Evolutionary conservation across 2,329 filamentous ascomycete genomes (phyloP), one percentile per base, ranked within the genome.

Genomic region (Sporothrix humicola): DNA sequence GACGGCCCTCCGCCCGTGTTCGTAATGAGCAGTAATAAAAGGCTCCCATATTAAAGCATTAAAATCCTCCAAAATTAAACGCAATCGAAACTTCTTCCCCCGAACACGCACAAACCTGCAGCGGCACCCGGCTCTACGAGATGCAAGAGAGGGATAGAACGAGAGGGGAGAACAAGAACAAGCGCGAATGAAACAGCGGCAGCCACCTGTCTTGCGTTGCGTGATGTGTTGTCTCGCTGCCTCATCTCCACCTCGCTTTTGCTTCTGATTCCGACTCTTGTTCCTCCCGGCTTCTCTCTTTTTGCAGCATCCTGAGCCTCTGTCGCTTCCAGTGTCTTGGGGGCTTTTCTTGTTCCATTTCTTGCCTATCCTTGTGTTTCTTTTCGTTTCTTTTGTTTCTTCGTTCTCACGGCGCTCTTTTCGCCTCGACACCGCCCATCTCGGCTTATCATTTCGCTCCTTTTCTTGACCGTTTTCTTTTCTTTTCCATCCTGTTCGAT

Each of bases 221-320:
- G 65, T 74, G 58, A 72, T 71, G 73, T 58, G 72, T 69, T 69
- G 63, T 73, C 72, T 73, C 69, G 56, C 72, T 20, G 65, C 68
- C 42, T 54, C 61, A 66, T 70, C 68, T 63, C 66, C 72, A 23
- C 58, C 61, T 50, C 17, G 37, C 54, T 58, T 61, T 58, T 68
- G 31, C 54, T 15, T 74, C 48, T 52, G 42, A 4, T 20, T 66
- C 23, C 48, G 42, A 13, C 31, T 26, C 42, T 23, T 50, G 23
- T 54, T 48, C 9, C 48, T 26, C 23, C 17, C 56, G 13, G 50
- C 48, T 26, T 42, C 17, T 42, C 15, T 10, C 20, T 37, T 52
- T 37, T 50, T 37, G 31, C 31, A 37, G 31, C 31, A 37, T 46
- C 46, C 10, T 26, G 37, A 10, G 37, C 44, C 44, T 52, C 17